These are phyloP conservation scores for Neonectria neomacrospora DNA, from an alignment of 2,329 filamentous ascomycete genomes.

Conservation along the genomic window DNA sequence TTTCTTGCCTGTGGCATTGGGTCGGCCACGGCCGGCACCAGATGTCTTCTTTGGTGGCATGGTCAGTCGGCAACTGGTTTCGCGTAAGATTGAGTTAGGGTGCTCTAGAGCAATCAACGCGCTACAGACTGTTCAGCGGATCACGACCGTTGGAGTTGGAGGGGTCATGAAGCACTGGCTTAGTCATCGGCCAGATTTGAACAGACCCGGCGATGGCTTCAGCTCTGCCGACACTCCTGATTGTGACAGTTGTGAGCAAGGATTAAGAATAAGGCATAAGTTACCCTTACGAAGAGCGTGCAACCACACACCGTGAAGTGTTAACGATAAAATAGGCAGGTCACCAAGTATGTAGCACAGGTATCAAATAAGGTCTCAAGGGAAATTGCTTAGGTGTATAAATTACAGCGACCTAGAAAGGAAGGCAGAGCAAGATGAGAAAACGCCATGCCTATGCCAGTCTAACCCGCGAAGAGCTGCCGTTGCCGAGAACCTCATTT, in stretches of 20 bases:
- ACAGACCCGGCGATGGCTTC: not conserved
- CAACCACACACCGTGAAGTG: too few species aligned
- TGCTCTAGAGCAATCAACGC: not conserved
- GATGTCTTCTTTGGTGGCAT: constrained; percentile 59
- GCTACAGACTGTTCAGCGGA: not conserved
- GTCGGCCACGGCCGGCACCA: constrained; percentile 51
- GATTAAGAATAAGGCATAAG: too few species aligned
- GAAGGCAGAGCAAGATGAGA: constrained; percentile 57
- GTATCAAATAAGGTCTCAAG: constrained; percentile 46
- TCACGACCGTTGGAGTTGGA: constrained; percentile 2
- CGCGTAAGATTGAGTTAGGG: too few species aligned
- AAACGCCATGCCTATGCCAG: constrained; percentile 61
- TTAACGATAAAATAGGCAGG: not conserved
- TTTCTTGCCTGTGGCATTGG: constrained; percentile 44
- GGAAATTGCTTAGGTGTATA: constrained; percentile 70
- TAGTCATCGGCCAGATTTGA: constrained; percentile 15
- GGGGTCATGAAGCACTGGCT: constrained; percentile 5
- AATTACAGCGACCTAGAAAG: constrained; percentile 70
- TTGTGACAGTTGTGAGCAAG: not conserved
- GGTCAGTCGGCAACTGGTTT: not conserved
- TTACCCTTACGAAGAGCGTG: too few species aligned
- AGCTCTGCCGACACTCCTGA: not conserved
- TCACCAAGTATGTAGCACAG: not conserved
- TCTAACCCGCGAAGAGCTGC: constrained; percentile 59
- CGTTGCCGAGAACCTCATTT: constrained; percentile 53